phyloP scores from a whole-genome alignment of 106 monocot species.

The Narthecium ossifragum region DNA sequence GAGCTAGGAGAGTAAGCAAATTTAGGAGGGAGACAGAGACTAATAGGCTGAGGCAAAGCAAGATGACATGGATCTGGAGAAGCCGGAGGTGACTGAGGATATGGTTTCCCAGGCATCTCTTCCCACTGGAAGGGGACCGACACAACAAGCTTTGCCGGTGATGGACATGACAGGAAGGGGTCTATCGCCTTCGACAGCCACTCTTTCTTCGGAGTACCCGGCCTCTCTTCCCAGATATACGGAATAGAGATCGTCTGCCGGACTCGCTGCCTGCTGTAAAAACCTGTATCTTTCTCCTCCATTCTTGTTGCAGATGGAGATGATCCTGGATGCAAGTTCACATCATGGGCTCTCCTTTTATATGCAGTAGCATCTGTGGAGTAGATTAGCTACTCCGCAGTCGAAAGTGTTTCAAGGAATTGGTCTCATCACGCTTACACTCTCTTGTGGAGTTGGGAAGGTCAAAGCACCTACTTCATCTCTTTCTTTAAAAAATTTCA shows the following conservation, averaged over 20 bases:
- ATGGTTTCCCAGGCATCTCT: slow-evolving; percentile 61
- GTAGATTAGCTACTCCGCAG: slow-evolving; percentile 31
- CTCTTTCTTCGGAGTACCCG: slow-evolving; percentile 47
- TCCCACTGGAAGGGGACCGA: slow-evolving; percentile 71
- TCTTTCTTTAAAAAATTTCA: no score
- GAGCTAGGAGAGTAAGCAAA: not conserved
- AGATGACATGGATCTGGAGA: not conserved
- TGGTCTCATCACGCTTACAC: slow-evolving; percentile 33
- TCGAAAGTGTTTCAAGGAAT: slow-evolving; percentile 22
- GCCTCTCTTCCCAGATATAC: slow-evolving; percentile 67
- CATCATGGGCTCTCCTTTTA: not conserved
- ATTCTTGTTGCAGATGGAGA: slow-evolving; percentile 11
- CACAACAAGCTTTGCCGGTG: slow-evolving; percentile 38
- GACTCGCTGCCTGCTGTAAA: slow-evolving; percentile 14
- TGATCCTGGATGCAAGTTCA: not conserved
- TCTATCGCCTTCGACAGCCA: slow-evolving; percentile 17
- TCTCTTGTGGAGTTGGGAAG: slow-evolving; percentile 7
- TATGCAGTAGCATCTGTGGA: slow-evolving; percentile 15
- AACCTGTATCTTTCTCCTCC: slow-evolving; percentile 8
- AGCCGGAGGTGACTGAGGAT: slow-evolving; percentile 1
- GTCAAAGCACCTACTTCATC: no score
- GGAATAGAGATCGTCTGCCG: slow-evolving; percentile 57
- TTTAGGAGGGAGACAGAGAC: not conserved
- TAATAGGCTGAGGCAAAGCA: not conserved
- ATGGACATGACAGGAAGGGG: slow-evolving; percentile 7